Percentiles rank a stretch among this genome's conserved stretches.
These are phyloP conservation scores for Apiospora aurea DNA, from an alignment of 2,329 filamentous ascomycete species.

Conservation along the genomic window DNA sequence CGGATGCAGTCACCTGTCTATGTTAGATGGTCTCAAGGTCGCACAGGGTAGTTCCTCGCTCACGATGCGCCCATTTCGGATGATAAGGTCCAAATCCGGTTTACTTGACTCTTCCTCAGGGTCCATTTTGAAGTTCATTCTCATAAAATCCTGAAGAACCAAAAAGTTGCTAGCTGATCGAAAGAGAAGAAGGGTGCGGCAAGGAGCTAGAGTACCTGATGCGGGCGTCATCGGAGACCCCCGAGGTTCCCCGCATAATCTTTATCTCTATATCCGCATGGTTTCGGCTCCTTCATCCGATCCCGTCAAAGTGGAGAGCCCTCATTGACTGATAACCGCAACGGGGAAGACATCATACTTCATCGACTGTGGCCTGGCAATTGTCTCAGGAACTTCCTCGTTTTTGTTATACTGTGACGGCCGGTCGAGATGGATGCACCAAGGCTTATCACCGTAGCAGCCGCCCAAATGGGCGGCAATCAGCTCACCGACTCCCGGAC, in stretches of 20 bases:
- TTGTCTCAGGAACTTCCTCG: neutral
- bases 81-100: neutral
- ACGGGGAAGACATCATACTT: neutral
- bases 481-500: slow-evolving; percentile 48
- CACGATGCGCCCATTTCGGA: neutral
- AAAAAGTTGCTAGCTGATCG: too few relatives aligned
- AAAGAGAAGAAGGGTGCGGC: too few relatives aligned
- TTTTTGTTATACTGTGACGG: neutral
- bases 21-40: neutral
- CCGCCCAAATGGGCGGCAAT: slow-evolving; percentile 60
- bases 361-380: too few relatives aligned
- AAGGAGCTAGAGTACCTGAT: too few relatives aligned
- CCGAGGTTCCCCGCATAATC: slow-evolving; percentile 9
- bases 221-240: slow-evolving; percentile 17
- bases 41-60: neutral
- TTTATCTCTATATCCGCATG: slow-evolving; percentile 34
- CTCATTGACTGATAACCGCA: neutral
- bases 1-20: slow-evolving; percentile 46
- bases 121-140: neutral
- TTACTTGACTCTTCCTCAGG: neutral
- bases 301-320: neutral
- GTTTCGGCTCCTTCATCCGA: neutral
- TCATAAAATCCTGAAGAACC: too few relatives aligned
- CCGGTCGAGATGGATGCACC: slow-evolving; percentile 15
- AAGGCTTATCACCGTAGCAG: slow-evolving; percentile 52